phyloP scores from a whole-genome alignment of 164 flowering plant species.

The Nelumbo lutea region DNA sequence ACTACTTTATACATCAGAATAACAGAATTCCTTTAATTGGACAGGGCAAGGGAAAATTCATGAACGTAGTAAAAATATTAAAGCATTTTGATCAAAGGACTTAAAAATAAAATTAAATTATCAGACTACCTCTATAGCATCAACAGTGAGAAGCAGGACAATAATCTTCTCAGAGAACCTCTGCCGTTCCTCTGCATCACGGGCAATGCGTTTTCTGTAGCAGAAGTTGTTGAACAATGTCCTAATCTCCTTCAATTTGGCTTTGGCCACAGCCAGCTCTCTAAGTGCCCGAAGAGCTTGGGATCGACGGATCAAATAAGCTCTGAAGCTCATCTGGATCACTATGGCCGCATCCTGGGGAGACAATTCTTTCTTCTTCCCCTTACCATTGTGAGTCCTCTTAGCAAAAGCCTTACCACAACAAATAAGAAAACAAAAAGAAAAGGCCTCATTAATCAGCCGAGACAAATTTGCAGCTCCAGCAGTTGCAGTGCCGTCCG shows the following conservation, averaged over 20 bases:
- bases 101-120: not conserved
- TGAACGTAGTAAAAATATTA: no score
- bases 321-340: constrained; percentile 75
- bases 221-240: constrained; percentile 65
- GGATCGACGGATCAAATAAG: constrained; percentile 74
- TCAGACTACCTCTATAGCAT: constrained; percentile 72
- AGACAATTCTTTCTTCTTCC: constrained; percentile 75
- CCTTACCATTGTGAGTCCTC: constrained; percentile 47
- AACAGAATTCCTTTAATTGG: no score
- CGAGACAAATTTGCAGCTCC: no score
- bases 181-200: constrained; percentile 79
- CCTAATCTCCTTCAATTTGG: constrained; percentile 85
- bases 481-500: no score
- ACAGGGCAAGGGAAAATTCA: no score
- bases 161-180: constrained; percentile 84
- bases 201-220: constrained; percentile 55
- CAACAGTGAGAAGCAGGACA: constrained; percentile 88
- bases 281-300: constrained; percentile 75
- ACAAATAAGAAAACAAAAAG: not conserved
- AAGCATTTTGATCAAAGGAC: not conserved
- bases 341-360: constrained; percentile 78
- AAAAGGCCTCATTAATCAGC: not conserved
- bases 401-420: constrained; percentile 62
- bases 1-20: no score
- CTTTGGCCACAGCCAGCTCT: constrained; percentile 80